Base-by-base conservation (phyloP, 2,329 filamentous ascomycete species). In the Ilyonectria mors-panacis region DNA sequence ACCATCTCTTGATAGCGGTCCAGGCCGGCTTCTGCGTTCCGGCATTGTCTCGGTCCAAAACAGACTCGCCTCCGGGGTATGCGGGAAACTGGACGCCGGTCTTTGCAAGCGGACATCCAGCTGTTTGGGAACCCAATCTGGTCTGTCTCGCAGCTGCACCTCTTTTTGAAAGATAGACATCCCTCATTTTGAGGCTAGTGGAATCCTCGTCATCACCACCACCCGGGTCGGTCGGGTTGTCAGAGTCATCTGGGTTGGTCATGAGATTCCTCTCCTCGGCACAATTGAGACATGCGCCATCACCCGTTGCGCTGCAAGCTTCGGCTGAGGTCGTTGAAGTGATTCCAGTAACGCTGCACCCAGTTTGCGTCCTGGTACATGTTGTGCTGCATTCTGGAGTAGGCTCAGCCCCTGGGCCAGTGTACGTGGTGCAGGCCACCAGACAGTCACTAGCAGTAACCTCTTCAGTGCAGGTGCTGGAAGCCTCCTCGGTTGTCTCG, bases 371-470 rank as follows among this genome's bases (percentile, higher is more conserved):
- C 4, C 35, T 42, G 1, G 60, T 69, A 6, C 68, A 72, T 7
- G 60, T 63, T n/a, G 66, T 69, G 13, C 9, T 21, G 19, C 68
- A 72, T 0, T 69, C 68, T 0, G 50, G 50, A 0, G 67, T 66
- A 12, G 50, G 42, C 0, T 7, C 45, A 1, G 57, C 66, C 2
- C 26, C 51, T 15, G 54, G 48, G 1, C 64, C 64, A 4, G 66
- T 71, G 9, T 67, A 70, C 6, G 68, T 71, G 1, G 68, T 65
- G 10, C 69, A 71, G 1, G 66, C 63, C 10, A 72, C 68, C 19
- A 71, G 42, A 26, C 70, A 72, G 7, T 72, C 70, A 1, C 66
- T 71, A 1, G 63, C 68, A 3, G 70, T 72, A 15, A 60, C 55
- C 12, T 60, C 51, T 1, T 68, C 69, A 4, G 69, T 64, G 4